Base-by-base conservation (phyloP, 2,329 filamentous ascomycete genomes). In the Aspergillus puulaauensis region DNA sequence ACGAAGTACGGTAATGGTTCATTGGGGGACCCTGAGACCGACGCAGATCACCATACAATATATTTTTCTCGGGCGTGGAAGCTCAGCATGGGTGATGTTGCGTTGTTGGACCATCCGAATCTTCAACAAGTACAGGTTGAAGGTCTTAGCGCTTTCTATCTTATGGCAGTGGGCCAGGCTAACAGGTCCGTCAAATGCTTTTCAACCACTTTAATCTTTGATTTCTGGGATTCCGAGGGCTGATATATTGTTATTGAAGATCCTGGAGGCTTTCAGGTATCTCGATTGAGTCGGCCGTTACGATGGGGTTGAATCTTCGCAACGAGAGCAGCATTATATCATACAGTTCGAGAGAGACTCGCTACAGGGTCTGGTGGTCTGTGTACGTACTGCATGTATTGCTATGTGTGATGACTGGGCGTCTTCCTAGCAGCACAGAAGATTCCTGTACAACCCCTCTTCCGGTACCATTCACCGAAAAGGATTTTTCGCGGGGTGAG, bases 291-390 rank as follows among this genome's bases (percentile, higher is more conserved):
- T 75, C 72, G 24, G 75, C 77, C 4, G 67, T 73, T 48, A 69
- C 75, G 0, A 69, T 80, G 68, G 77, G 76, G 2, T 64, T 80
- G 40, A 77, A 79, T 51, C 66, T 80, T 51, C 72, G 72, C 35
- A 79, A 73, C 54, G 73, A 75, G 47, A 77, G 71, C 44, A 67
- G 61, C 15, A 66, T 64, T 17, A 64, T 78, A 33, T 64, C 67
- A 5, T 67, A 73, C 52, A 61, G 67, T 6, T 74, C 75, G 6
- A 77, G 75, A 57, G 76, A 78, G 61, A 71, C 71, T 49, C 73
- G 76, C 15, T 77, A 77, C 59, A 69, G 75, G 15, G 70, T 78
- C 6, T 80, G 77, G 77, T 79, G 76, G 74, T 72, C 76, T 15
- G 59, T 79, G 3, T 75, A 76, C 43, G 64, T 70, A 33, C 65